These are phyloP conservation scores for Diplogelasinospora grovesii DNA, from an alignment of 495 filamentous ascomycete genomes.

Conservation along the genomic window DNA sequence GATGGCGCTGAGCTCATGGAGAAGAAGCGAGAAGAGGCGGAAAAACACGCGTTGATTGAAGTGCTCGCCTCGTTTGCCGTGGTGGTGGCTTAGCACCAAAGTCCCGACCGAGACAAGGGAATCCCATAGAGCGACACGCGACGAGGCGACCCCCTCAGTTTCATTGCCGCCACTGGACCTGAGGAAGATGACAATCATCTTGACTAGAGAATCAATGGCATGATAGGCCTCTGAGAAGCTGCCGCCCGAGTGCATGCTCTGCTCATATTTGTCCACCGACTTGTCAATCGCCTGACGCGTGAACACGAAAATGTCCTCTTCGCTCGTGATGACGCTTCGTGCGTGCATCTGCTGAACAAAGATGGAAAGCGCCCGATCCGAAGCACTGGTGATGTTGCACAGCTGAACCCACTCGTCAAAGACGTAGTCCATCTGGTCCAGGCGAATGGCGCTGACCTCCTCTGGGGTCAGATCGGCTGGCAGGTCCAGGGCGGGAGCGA, in stretches of 20 bases:
- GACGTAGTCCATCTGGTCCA: slow-evolving; percentile 84
- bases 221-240: slow-evolving; percentile 65
- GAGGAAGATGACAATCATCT: slow-evolving; percentile 68
- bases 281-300: slow-evolving; percentile 75
- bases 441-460: slow-evolving; percentile 33
- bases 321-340: slow-evolving; percentile 57
- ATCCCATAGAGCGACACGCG: slow-evolving; percentile 61
- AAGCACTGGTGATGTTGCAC: slow-evolving; percentile 62
- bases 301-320: slow-evolving; percentile 71
- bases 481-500: slow-evolving; percentile 50
- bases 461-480: slow-evolving; percentile 15
- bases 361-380: slow-evolving; percentile 61
- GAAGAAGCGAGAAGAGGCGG: slow-evolving; percentile 78
- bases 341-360: slow-evolving; percentile 84
- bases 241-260: slow-evolving; percentile 50
- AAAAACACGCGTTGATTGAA: slow-evolving; percentile 90
- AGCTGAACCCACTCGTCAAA: slow-evolving; percentile 92
- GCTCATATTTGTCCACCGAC: slow-evolving; percentile 69
- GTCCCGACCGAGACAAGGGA: slow-evolving; percentile 68
- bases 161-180: slow-evolving; percentile 50
- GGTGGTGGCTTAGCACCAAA: slow-evolving; percentile 77
- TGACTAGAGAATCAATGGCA: slow-evolving; percentile 79
- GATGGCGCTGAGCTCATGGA: slow-evolving; percentile 51
- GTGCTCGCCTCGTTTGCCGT: slow-evolving; percentile 68
- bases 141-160: too few species aligned